Conservation (phyloP, 108 stramenopile genomes). For the Cyclotella atomus region DNA sequence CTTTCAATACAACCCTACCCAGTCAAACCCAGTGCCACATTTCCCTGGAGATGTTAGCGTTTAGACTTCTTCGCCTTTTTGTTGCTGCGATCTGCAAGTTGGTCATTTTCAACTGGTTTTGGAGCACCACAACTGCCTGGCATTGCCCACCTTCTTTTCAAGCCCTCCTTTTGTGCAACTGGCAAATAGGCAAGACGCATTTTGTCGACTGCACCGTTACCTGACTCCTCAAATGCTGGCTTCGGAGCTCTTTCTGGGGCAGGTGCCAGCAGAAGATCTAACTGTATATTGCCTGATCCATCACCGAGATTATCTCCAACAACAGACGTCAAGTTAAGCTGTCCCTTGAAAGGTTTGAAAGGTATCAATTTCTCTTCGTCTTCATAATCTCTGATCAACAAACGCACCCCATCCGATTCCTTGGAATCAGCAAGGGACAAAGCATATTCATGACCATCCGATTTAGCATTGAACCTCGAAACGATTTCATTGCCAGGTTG, state of each 20-base stretch:
- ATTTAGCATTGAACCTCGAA: constrained; percentile 11
- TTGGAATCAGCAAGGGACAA: constrained; percentile 39
- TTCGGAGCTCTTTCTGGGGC: constrained; percentile 48
- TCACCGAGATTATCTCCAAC: constrained; percentile 31
- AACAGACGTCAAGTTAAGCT: constrained; percentile 28
- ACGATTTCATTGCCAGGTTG: background rate
- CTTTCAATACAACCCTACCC: no score
- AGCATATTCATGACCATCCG: constrained; percentile 47
- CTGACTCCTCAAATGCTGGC: constrained; percentile 31
- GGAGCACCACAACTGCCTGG: constrained; percentile 40
- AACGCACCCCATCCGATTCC: constrained; percentile 60
- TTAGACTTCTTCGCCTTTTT: constrained; percentile 35
- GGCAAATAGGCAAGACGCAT: constrained; percentile 65
- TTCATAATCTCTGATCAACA: constrained; percentile 46
- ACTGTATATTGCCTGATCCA: constrained; percentile 17
- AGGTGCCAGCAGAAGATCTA: constrained; percentile 36
- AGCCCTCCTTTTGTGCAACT: constrained; percentile 71
- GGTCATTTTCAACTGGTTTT: no score
- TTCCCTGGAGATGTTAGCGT: no score
- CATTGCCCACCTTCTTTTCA: constrained; percentile 82
- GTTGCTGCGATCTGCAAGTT: no score
- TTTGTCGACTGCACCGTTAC: constrained; percentile 36
- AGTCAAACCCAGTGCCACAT: no score
- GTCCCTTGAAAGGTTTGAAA: constrained; percentile 29
- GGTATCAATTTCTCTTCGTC: constrained; percentile 8